Base-by-base conservation (phyloP, 2,329 filamentous ascomycete genomes). In the Pseudogymnoascus sp. region DNA sequence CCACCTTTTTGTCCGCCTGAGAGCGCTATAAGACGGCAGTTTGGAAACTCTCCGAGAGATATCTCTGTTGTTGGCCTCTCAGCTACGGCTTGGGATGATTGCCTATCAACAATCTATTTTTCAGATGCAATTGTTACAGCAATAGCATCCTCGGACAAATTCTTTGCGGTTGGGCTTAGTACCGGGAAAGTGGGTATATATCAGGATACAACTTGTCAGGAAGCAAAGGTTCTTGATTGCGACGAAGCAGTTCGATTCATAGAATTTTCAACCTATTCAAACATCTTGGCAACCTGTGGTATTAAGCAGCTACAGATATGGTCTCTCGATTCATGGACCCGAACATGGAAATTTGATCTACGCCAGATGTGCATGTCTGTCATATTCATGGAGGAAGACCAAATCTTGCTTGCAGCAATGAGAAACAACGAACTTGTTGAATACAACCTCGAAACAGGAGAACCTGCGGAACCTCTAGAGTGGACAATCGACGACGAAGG, bases 1-100 rank as follows among this genome's bases (percentile, higher is more conserved):
- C 37, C 37, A 7, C 72, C 75, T 2, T 69, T 77, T 59, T 76
- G 74, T 62, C 75, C 75, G 12, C 59, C 65, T 2, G 63, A 64
- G 4, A 68, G 60, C 28, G 63, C 65, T 1, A 61, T 66, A 10
- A 60, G 63, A 8, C n/a, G 37, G 60, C 65, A 66, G n/a, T 70
- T 70, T 61, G 65, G 61, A 4, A 62, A 56, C 16, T 60, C 61
- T 33, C 40, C 46, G 5, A 61, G 66, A 8, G 61, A 65, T 4
- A 62, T 72, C 19, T 28, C 65, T 4, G 65, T 72, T 8, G 14
- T 63, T 11, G 72, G 72, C 16, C 60, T 71, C 11, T 65, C 63
- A 14, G 64, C 64, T n/a, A 59, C n/a, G 14, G 33, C 62, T 4
- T 73, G 70, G 72, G 69, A 72, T 62, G 71, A 40, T 10, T 16